A percentile compares a stretch with the other conserved stretches of the same genome.
Conservation (phyloP, 139 green algal species). For the Chlamydomonas schloesseri region DNA sequence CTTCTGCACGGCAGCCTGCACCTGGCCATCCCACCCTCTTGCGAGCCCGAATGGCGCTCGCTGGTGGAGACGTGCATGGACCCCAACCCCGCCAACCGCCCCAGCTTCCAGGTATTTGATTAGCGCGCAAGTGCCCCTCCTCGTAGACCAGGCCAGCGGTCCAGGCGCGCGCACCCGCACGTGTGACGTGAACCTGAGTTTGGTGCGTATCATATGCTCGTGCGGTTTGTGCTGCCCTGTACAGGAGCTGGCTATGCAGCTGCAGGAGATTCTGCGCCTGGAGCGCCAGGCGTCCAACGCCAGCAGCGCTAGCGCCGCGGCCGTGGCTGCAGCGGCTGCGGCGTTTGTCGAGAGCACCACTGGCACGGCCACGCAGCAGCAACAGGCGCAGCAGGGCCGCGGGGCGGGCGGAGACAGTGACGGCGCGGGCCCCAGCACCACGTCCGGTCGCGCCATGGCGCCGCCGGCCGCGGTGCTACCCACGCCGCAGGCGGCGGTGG, state of each 20-base stretch:
- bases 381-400: background rate
- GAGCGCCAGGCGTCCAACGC: conserved; percentile 38
- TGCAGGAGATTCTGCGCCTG: conserved; percentile 68
- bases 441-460: too few species aligned
- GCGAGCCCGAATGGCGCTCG: conserved; percentile 81
- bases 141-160: too few species aligned
- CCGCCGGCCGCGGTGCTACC: too few species aligned
- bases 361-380: background rate
- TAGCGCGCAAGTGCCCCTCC: too few species aligned
- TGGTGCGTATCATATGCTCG: too few species aligned
- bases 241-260: conserved; percentile 70
- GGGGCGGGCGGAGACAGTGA: background rate
- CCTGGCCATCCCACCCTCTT: conserved; percentile 76
- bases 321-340: background rate
- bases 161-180: too few species aligned
- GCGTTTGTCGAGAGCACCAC: background rate
- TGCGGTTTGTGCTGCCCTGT: too few species aligned
- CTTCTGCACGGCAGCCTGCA: conserved; percentile 73
- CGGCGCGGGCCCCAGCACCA: background rate
- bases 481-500: background rate
- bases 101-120: conserved; percentile 62
- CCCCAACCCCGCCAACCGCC: conserved; percentile 68
- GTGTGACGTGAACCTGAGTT: too few species aligned
- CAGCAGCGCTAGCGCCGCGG: background rate
- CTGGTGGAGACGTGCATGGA: conserved; percentile 86